phyloP scores from a whole-genome alignment of 2,329 filamentous ascomycete species.

The Cladosporium colombiae region DNA sequence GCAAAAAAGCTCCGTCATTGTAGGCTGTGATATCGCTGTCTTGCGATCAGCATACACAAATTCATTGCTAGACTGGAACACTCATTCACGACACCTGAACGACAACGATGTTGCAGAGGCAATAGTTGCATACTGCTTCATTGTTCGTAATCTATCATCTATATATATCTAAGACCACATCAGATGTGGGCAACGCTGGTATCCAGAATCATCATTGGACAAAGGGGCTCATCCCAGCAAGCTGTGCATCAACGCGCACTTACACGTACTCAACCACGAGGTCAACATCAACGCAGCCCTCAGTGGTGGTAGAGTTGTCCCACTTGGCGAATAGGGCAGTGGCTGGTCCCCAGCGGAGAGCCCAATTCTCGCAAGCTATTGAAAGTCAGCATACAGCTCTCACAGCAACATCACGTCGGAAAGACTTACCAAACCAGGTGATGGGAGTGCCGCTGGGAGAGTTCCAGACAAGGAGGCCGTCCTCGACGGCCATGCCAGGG shows the following conservation, averaged over 20 bases:
- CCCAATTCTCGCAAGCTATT: constrained; percentile 18
- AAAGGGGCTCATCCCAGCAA: background rate
- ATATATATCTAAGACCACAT: background rate
- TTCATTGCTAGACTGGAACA: background rate
- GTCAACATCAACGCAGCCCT: constrained; percentile 19
- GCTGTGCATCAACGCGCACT: background rate
- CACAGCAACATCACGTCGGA: background rate
- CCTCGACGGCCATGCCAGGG: constrained; percentile 23
- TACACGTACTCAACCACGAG: constrained; percentile 21
- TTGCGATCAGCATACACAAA: background rate
- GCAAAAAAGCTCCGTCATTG: background rate
- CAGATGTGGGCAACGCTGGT: background rate
- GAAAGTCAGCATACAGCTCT: background rate
- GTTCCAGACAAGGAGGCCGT: constrained; percentile 22
- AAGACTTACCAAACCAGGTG: constrained; percentile 24
- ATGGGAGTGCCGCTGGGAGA: constrained; percentile 16
- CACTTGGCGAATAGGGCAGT: constrained; percentile 23
- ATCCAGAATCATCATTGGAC: background rate
- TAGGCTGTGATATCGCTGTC: background rate
- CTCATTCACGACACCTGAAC: background rate
- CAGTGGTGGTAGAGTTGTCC: constrained; percentile 19
- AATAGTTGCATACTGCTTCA: background rate
- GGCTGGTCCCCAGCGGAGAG: constrained; percentile 21
- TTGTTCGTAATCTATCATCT: constrained; percentile 10
- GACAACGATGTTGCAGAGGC: background rate